Base-by-base conservation (phyloP, 78 protist species). In the Polysphondylium violaceum region DNA sequence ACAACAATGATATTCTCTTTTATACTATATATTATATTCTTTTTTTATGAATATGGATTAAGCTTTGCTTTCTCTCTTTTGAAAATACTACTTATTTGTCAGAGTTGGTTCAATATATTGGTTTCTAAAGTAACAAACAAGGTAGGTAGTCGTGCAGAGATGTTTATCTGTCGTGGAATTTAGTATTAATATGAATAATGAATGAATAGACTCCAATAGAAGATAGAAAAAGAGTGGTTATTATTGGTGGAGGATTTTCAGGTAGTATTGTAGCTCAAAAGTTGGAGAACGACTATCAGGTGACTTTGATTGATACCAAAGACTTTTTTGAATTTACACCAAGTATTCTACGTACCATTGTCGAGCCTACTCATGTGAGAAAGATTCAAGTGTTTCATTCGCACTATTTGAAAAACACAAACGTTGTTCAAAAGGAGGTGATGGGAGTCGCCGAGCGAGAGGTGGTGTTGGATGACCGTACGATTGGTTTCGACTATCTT, bases 311-410 rank as follows among this genome's bases (percentile, higher is more conserved):
- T 40, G 95, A 91, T 44, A 75, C 88, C 5, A 78, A 81, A 56
- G 86, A 76, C 50, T 67, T 63, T 76, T 91, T 91, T 77, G 95
- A 91, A 16, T 91, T 91, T 59, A 72, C 87, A 27, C 95, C 95
- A 50, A 79, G 90, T 56, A 81, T 76, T 7, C 29, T 91, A 5
- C 55, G 88, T 40, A 83, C 90, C 19, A 81, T 91, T 35, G 88
- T 91, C 4, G 88, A 91, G 17, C 92, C 90, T 41, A 29, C 33
- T 12, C 90, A 83, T 44, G 55, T 85, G 11, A 78, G 44, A 44
- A 44, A 56, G n/a, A 78, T 91, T 25, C 95, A 91, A 53, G 79
- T 78, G 35, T 16, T 75, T 14, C 88, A 91, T 61, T 67, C 76
- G n/a, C 89, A 76, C 43, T 91, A 75, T 71, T 38, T 88, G 33